A percentile compares a stretch with the other conserved stretches of the same genome.
These are phyloP conservation scores for Candida tropicalis DNA, from an alignment of 1,139 yeast genomes.

Conservation along the genomic window DNA sequence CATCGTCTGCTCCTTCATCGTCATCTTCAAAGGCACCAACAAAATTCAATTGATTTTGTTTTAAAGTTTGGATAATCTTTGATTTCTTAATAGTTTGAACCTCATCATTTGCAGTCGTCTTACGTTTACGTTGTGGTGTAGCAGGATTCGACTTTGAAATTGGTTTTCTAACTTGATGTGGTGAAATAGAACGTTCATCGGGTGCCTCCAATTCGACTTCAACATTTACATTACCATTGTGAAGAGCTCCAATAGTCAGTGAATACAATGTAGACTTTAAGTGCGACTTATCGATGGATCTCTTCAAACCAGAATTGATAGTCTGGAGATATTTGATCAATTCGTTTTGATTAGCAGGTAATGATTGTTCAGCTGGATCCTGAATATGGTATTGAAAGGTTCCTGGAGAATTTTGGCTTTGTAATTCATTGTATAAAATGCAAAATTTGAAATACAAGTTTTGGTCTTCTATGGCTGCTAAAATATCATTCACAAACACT, in stretches of 20 bases:
- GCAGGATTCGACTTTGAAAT: no score
- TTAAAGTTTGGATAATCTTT: conserved; percentile 13
- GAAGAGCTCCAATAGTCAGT: no score
- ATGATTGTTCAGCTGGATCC: not conserved
- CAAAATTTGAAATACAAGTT: conserved; percentile 7
- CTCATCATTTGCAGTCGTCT: not conserved
- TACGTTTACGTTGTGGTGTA: conserved; percentile 1
- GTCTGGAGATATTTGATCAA: conserved; percentile 9
- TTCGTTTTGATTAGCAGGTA: not conserved
- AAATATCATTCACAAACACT: conserved; percentile 3
- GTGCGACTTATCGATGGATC: conserved; percentile 4
- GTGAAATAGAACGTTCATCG: not conserved
- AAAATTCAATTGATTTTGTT: conserved; percentile 12
- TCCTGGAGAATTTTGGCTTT: not conserved
- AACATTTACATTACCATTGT: not conserved
- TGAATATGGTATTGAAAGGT: not conserved
- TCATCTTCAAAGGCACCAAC: conserved; percentile 11
- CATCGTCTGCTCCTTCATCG: not conserved
- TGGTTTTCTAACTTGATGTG: not conserved
- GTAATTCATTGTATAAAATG: conserved; percentile 9
- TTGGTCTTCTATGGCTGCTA: conserved; percentile 2
- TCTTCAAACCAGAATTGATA: conserved; percentile 7
- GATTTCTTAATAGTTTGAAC: conserved; percentile 14
- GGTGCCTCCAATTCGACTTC: not conserved
- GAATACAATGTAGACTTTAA: conserved; percentile 8